Conservation (phyloP, 2,329 filamentous ascomycete genomes). For the Fonsecaea erecta region DNA sequence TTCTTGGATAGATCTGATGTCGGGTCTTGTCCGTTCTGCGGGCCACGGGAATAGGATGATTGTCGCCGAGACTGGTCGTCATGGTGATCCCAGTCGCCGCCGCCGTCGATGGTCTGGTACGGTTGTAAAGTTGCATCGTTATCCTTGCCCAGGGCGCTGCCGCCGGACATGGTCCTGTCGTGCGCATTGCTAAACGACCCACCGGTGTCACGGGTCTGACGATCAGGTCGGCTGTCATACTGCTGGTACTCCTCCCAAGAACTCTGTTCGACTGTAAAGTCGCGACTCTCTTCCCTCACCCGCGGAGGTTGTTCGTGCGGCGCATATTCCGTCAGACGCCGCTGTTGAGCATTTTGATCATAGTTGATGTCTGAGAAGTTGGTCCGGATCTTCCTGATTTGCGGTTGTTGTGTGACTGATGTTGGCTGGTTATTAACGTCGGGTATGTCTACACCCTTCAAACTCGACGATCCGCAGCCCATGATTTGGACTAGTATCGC, state of each 20-base stretch:
- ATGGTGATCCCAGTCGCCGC: constrained; percentile 26
- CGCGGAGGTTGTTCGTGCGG: constrained; percentile 28
- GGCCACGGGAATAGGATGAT: constrained; percentile 9
- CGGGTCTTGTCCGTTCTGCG: constrained; percentile 20
- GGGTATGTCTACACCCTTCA: constrained; percentile 36
- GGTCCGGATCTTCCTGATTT: constrained; percentile 31
- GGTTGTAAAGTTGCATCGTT: constrained; percentile 21
- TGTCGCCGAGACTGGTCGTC: background rate
- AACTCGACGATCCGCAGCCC: constrained; percentile 35
- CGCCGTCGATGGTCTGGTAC: constrained; percentile 27
- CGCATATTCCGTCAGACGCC: constrained; percentile 37
- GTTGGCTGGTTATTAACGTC: constrained; percentile 22
- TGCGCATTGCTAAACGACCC: background rate
- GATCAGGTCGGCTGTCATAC: background rate
- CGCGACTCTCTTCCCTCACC: constrained; percentile 12
- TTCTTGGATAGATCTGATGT: constrained; percentile 27
- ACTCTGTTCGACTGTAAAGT: background rate
- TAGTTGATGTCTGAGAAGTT: constrained; percentile 37
- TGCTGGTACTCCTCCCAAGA: background rate
- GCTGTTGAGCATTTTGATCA: constrained; percentile 21
- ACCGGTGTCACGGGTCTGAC: background rate
- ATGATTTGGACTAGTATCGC: constrained; percentile 17
- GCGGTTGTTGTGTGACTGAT: constrained; percentile 4
- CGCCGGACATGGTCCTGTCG: constrained; percentile 1
- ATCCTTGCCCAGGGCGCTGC: background rate